Evolutionary conservation across 1,284 basidiomycete genomes (phyloP), one percentile per base, ranked within the genome.

Genomic region (Grifola frondosa): DNA sequence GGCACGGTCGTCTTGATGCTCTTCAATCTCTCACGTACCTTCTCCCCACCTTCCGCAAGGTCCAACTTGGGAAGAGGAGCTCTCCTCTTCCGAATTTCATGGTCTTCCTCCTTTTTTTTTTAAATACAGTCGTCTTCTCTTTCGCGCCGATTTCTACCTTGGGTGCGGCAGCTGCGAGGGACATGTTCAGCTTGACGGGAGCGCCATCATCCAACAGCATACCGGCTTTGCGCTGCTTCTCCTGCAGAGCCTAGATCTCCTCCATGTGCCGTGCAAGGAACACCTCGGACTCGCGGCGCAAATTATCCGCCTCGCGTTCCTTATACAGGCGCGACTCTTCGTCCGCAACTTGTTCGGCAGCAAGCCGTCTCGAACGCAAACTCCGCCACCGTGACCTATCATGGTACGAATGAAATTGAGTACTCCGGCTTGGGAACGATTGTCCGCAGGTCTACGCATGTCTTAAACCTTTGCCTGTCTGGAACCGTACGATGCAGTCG

Each of bases 221-320:
- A 19, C 91, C 91, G 12, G 87, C 86, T 56, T 88, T 87, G 44
- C 88, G 81, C 57, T 94, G 89, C 59, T 91, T 84, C 35, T 88
- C 86, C 13, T 88, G 88, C 21, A 93, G 68, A 0, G 86, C 83
- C 45, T 89, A 87, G 78, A 93, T 82, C 61, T 94, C 91, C 48
- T 88, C 87, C 86, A 92, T 91, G 60, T 94, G 91, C 41, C 80
- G 74, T 26, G 87, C 86, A 42, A 93, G 71, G 74, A 93, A 92
- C 48, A 81, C 84, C 64, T 93, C 91, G 1, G 88, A 90, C 64
- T 93, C 91, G 16, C 79, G 75, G 30, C 88, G 81, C 15, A 93
- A 71, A 50, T 90, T 88, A 57, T 88, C 88, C 1, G 78, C 75
- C 65, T 94, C 89, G 36, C 85, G 84, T 36, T 87, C 84, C 63